Evolutionary conservation across 345 rosid genomes (phyloP), one percentile per base, ranked within the genome.

Genomic region (Euphorbia lathyris): DNA sequence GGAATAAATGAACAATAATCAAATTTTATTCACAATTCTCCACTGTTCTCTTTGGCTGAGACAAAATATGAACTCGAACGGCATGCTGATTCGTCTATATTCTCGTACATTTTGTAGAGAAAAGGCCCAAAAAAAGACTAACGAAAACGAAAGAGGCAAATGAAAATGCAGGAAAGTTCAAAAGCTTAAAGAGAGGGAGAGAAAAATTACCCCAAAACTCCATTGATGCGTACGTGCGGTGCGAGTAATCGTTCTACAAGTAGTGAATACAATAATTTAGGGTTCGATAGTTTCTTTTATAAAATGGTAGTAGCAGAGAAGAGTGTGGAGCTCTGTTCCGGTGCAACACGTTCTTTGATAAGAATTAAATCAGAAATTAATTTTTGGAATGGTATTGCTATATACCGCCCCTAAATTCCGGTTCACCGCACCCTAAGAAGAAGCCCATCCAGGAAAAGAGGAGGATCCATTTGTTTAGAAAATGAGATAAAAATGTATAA

Each of bases 131-230:
- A 25, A 23, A 0, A 11, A 58, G 1, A 19, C 9, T 1, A 34
- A 0, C 26, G 11, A 34, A 48, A 55, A 72, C 1, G 9, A 40
- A 8, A 38, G n/a, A 30, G 6, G 10, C 9, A 40, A 63, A 38
- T 57, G 34, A 45, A 11, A 60, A 26, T 9, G 58, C 76, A 50
- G 30, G 65, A 59, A 19, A 4, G 25, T 4, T 2, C 23, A 53
- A 22, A 25, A 58, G 25, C 50, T 45, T 14, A 43, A 25, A 17
- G 61, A 30, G 8, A 51, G 67, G 50, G 57, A 48, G 5, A 30
- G 34, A 32, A 52, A 55, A 4, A 11, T 75, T 81, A 86, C 90
- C 87, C 90, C 88, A 84, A 71, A 86, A 86, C 80, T 86, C 86
- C 90, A 86, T 86, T 34, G 69, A 9, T 65, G 60, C 48, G 1